Evolutionary conservation across 1,284 basidiomycete species (phyloP).

Genomic region (Heterobasidion irregulare): DNA sequence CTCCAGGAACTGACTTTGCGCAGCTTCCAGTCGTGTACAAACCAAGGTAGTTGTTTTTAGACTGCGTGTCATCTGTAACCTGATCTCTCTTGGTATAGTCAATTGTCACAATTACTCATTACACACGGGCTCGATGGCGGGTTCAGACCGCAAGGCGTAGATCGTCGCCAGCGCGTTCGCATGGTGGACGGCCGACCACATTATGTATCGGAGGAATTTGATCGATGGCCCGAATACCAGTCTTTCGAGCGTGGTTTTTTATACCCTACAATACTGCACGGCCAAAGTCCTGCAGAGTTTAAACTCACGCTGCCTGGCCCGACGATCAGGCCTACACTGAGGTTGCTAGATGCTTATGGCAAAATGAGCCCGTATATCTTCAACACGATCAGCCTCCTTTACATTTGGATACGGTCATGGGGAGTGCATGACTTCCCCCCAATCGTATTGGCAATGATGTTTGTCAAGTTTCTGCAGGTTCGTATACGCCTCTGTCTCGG

Average conservation of each 20-base stretch:
- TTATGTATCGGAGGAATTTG: neutral
- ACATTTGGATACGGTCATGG: conserved; percentile 12
- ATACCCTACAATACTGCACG: conserved; percentile 8
- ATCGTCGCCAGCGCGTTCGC: neutral
- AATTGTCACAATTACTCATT: conserved; percentile 5
- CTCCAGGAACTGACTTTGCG: neutral
- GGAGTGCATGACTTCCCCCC: conserved; percentile 6
- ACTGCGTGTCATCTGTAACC: no score
- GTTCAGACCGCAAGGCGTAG: conserved; percentile 6
- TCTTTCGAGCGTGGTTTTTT: conserved; percentile 3
- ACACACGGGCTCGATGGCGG: conserved; percentile 7
- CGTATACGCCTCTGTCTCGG: neutral
- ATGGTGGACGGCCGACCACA: neutral
- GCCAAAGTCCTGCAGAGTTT: conserved; percentile 6
- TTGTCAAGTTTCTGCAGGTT: conserved; percentile 12
- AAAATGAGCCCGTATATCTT: conserved; percentile 1
- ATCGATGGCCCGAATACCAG: conserved; percentile 8
- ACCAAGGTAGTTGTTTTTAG: conserved; percentile 6
- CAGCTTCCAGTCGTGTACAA: conserved; percentile 8
- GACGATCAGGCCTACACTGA: conserved; percentile 1
- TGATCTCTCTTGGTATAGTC: neutral
- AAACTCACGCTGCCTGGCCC: conserved; percentile 8
- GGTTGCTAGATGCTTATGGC: conserved; percentile 5
- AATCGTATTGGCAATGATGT: conserved; percentile 4
- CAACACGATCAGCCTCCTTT: conserved; percentile 3